A percentile compares a stretch with the other conserved stretches of the same genome.
These are phyloP conservation scores for Linaria vulgaris DNA, from an alignment of 257 asterid genomes.

Conservation along the genomic window DNA sequence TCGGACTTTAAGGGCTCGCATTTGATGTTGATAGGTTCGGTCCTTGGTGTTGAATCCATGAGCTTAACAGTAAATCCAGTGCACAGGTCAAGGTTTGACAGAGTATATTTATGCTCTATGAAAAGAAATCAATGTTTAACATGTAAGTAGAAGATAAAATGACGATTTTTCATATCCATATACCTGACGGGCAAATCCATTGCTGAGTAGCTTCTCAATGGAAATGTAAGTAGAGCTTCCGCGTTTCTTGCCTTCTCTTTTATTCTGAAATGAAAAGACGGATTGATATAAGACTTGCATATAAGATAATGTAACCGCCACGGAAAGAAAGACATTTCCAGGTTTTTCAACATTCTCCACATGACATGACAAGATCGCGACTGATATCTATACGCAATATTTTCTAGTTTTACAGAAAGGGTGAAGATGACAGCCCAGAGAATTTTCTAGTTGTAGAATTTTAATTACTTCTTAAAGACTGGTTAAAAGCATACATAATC, in stretches of 20 bases:
- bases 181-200: conserved; percentile 92
- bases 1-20: conserved; percentile 87
- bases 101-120: background rate
- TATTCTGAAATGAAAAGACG: conserved; percentile 47
- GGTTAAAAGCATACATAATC: background rate
- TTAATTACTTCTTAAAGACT: background rate
- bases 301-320: background rate
- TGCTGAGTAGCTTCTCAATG: conserved; percentile 76
- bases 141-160: conserved; percentile 13
- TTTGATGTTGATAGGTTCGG: conserved; percentile 62
- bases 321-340: conserved; percentile 1
- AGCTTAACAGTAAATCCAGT: conserved; percentile 49
- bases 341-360: background rate
- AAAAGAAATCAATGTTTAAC: conserved; percentile 8
- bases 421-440: background rate
- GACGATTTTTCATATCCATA: conserved; percentile 4
- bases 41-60: conserved; percentile 69
- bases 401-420: background rate
- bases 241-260: conserved; percentile 39
- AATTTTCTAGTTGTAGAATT: background rate
- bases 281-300: conserved; percentile 23
- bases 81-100: conserved; percentile 23
- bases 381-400: background rate
- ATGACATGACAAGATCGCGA: background rate
- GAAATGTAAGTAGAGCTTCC: conserved; percentile 47